Percentiles rank a stretch among this genome's conserved stretches.
Evolutionary conservation across 139 green algal species (phyloP).

Genomic region (Dunaliella primolecta): DNA sequence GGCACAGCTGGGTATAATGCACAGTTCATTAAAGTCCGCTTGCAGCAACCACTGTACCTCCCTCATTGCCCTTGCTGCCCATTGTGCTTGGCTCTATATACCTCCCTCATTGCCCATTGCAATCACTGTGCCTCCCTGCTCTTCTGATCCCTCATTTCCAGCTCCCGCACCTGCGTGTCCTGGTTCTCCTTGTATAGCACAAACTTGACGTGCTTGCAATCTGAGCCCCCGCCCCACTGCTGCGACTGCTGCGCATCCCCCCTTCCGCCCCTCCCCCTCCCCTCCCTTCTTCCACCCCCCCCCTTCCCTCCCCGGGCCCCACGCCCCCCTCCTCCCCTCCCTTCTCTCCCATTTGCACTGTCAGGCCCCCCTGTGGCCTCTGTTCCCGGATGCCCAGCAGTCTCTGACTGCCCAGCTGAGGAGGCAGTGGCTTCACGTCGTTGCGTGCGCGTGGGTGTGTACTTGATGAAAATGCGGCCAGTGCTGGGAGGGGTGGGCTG

Average conservation of each 20-base stretch:
- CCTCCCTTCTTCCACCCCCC: neutral
- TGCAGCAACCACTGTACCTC: too few relatives aligned
- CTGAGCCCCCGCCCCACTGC: conserved; percentile 46
- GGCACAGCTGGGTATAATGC: too few relatives aligned
- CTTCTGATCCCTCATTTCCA: too few relatives aligned
- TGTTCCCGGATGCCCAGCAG: neutral
- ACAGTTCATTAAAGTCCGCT: too few relatives aligned
- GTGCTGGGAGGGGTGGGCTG: neutral
- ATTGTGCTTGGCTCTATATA: too few relatives aligned
- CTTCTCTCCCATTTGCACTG: neutral
- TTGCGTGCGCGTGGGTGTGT: neutral
- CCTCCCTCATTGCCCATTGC: too few relatives aligned
- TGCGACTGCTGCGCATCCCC: neutral
- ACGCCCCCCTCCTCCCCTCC: neutral
- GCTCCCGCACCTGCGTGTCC: conserved; percentile 75
- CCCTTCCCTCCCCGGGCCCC: neutral
- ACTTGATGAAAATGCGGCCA: neutral
- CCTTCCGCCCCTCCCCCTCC: neutral
- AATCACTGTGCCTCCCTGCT: too few relatives aligned
- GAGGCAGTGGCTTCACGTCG: neutral
- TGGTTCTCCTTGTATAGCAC: conserved; percentile 89
- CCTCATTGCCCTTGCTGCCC: too few relatives aligned
- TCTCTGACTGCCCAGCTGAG: neutral
- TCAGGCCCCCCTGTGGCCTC: neutral
- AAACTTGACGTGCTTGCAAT: conserved; percentile 59